These are phyloP conservation scores for Aspergillus fischeri DNA, from an alignment of 2,329 filamentous ascomycete genomes.

Conservation along the genomic window DNA sequence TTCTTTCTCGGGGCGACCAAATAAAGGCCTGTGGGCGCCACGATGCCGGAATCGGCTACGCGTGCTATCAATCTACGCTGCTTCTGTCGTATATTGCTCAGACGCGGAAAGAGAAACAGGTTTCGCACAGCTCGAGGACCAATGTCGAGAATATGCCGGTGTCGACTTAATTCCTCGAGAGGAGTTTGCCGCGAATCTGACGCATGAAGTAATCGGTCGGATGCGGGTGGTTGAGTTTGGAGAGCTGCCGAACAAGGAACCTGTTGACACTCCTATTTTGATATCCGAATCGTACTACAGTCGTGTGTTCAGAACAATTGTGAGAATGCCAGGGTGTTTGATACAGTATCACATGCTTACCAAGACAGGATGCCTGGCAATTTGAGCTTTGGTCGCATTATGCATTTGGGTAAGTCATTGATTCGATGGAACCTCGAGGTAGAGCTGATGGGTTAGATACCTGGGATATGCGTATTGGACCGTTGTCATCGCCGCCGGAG, in stretches of 20 bases:
- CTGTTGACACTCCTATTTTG: conserved; percentile 25
- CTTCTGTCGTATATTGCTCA: conserved; percentile 29
- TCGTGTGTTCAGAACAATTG: conserved; percentile 29
- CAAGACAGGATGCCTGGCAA: conserved; percentile 27
- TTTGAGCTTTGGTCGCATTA: conserved; percentile 33
- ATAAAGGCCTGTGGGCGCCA: conserved; percentile 18
- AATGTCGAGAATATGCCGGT: conserved; percentile 23
- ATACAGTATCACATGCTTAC: no score
- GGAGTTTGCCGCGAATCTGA: conserved; percentile 28
- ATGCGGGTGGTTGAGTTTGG: conserved; percentile 31
- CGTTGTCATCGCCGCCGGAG: conserved; percentile 32
- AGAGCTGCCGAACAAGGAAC: conserved; percentile 21
- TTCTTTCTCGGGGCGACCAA: conserved; percentile 22
- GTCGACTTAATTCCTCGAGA: conserved; percentile 25
- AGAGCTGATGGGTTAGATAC: conserved; percentile 17
- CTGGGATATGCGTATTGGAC: conserved; percentile 41
- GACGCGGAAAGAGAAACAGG: conserved; percentile 21
- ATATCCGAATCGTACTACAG: conserved; percentile 28
- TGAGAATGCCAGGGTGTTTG: conserved; percentile 12
- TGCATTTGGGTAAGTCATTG: conserved; percentile 32
- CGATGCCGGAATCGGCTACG: conserved; percentile 31
- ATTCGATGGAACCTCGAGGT: neutral
- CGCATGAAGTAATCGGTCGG: conserved; percentile 27
- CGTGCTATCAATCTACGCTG: conserved; percentile 35
- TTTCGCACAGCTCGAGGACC: conserved; percentile 16